phyloP scores from a whole-genome alignment of 257 asterid species.

The Henckelia pumila region DNA sequence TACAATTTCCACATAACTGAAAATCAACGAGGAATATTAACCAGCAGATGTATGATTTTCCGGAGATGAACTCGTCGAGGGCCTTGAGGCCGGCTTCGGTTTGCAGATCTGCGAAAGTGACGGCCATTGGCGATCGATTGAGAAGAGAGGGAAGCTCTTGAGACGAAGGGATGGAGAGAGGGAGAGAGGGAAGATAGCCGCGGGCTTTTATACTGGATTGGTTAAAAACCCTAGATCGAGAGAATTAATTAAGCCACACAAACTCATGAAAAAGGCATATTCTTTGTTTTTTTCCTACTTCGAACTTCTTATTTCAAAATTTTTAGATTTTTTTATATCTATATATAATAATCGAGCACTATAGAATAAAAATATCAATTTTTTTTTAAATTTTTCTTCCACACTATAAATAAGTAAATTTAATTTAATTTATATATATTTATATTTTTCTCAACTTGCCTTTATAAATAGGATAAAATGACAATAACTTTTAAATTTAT shows the following conservation, averaged over 20 bases:
- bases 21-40: neutral
- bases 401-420: too few relatives aligned
- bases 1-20: neutral
- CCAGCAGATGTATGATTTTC: conserved; percentile 81
- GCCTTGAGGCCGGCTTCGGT: conserved; percentile 77
- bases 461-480: too few relatives aligned
- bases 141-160: conserved; percentile 15
- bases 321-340: too few relatives aligned
- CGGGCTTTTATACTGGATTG: conserved; percentile 36
- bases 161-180: conserved; percentile 21
- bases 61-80: conserved; percentile 59
- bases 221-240: conserved; percentile 41
- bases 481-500: too few relatives aligned
- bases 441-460: too few relatives aligned
- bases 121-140: conserved; percentile 49
- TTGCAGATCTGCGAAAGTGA: conserved; percentile 75
- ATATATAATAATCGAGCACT: too few relatives aligned
- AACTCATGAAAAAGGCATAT: conserved; percentile 3
- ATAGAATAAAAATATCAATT: too few relatives aligned
- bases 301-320: too few relatives aligned
- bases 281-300: neutral
- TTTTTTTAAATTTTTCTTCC: too few relatives aligned
- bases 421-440: too few relatives aligned
- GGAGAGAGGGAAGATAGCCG: neutral
- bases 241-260: too few relatives aligned